These are phyloP conservation scores for Pseudocercospora fuligena DNA, from an alignment of 2,329 filamentous ascomycete species.

Conservation along the genomic window DNA sequence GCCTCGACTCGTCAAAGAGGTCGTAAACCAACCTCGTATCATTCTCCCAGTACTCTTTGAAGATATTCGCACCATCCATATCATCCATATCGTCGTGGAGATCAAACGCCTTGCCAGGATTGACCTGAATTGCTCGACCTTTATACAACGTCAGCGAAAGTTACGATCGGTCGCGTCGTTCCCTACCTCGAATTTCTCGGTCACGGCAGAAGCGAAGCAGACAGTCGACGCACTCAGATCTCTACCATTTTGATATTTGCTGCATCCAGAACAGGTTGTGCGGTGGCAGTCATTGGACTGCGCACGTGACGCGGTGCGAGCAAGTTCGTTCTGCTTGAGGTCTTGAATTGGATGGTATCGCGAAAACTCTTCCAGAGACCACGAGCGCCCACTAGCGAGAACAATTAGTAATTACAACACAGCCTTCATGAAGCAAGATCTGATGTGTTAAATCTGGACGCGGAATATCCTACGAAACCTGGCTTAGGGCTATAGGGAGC, in stretches of 20 bases:
- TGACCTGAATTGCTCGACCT: conserved; percentile 18
- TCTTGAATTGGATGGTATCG: not conserved
- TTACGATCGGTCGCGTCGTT: not conserved
- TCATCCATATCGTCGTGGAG: conserved; percentile 16
- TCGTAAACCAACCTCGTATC: conserved; percentile 20
- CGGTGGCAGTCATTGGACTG: conserved; percentile 17
- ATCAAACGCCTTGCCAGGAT: conserved; percentile 20
- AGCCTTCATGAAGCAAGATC: too few relatives aligned
- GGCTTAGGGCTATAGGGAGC: conserved; percentile 16
- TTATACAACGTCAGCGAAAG: not conserved
- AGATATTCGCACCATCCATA: conserved; percentile 13
- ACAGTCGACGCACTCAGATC: conserved; percentile 14
- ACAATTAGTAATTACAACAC: not conserved
- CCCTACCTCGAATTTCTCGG: conserved; percentile 4
- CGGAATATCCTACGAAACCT: conserved; percentile 14
- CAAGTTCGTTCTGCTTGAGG: conserved; percentile 14
- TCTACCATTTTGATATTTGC: conserved; percentile 15
- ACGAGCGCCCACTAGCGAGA: conserved; percentile 5
- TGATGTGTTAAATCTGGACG: conserved; percentile 10
- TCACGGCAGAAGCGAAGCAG: conserved; percentile 21
- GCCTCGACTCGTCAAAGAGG: not conserved
- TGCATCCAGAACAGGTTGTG: conserved; percentile 21
- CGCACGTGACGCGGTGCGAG: conserved; percentile 21
- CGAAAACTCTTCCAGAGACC: conserved; percentile 18
- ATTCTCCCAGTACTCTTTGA: conserved; percentile 9